A percentile compares a stretch with the other conserved stretches of the same genome.
These are phyloP conservation scores for Clarireedia paspali DNA, from an alignment of 2,329 filamentous ascomycete species.

Conservation along the genomic window DNA sequence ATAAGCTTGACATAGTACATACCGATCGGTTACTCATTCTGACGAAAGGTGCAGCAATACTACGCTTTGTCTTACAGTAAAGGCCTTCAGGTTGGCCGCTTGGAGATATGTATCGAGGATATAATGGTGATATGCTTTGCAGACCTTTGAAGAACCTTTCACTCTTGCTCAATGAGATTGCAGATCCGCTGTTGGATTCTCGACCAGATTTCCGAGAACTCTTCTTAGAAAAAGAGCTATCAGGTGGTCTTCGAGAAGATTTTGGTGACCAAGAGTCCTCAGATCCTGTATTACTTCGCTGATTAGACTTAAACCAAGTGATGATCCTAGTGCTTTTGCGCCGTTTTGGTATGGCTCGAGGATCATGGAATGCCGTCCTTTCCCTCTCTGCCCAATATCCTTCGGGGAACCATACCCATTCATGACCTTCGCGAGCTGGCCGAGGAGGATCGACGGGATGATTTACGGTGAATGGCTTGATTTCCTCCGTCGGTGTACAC, in stretches of 20 bases:
- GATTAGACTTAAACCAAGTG: not conserved
- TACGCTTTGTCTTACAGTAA: slow-evolving; percentile 21
- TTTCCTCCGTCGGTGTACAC: not conserved
- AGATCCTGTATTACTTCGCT: not conserved
- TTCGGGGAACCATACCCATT: slow-evolving; percentile 57
- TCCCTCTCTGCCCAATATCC: slow-evolving; percentile 58
- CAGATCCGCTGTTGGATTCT: not conserved
- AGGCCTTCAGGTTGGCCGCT: slow-evolving; percentile 13
- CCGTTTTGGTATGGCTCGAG: not conserved
- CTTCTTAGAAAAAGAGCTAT: slow-evolving; percentile 5
- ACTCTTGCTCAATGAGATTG: not conserved
- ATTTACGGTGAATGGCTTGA: not conserved
- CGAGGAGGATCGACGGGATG: slow-evolving; percentile 42
- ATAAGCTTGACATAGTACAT: not conserved
- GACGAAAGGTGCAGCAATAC: slow-evolving; percentile 11
- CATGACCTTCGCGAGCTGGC: slow-evolving; percentile 44
- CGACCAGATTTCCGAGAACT: not conserved
- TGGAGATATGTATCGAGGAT: slow-evolving; percentile 9
- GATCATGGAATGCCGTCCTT: slow-evolving; percentile 10
- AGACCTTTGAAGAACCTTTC: slow-evolving; percentile 6
- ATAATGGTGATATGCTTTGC: slow-evolving; percentile 8
- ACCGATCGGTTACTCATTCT: slow-evolving; percentile 11
- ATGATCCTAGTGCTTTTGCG: not conserved
- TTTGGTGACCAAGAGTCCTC: slow-evolving; percentile 6
- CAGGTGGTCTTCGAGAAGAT: not conserved